phyloP scores from a whole-genome alignment of 768 basidiomycete species.

The Lactarius quietus region DNA sequence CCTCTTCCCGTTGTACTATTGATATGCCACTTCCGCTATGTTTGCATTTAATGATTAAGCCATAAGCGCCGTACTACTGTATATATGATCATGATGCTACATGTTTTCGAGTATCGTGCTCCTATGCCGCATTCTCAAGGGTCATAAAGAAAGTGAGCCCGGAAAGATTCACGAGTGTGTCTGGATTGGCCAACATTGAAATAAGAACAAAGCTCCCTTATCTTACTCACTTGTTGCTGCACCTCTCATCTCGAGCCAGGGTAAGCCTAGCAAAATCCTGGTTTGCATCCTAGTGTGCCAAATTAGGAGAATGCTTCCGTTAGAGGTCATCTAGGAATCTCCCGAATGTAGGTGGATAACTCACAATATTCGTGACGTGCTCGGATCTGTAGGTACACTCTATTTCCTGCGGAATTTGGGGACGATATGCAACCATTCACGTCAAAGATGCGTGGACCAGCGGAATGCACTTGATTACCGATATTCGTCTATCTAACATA shows the following conservation, averaged over 20 bases:
- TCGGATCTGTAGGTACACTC: background rate
- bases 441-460: background rate
- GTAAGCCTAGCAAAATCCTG: background rate
- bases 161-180: background rate
- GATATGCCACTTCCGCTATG: background rate
- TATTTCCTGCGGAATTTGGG: background rate
- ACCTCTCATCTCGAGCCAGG: background rate
- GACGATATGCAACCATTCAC: background rate
- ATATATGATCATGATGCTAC: background rate
- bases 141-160: background rate
- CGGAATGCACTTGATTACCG: background rate
- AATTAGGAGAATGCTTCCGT: background rate
- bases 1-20: background rate
- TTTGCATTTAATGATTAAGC: constrained; percentile 5
- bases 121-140: background rate
- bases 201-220: background rate
- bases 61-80: background rate
- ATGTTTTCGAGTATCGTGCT: background rate
- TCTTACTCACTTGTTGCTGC: background rate
- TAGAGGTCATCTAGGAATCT: no score
- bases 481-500: constrained; percentile 5
- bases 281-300: background rate
- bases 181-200: background rate
- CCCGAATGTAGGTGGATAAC: background rate
- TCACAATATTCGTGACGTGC: background rate